Evolutionary conservation across 306 rosid genomes (phyloP), one percentile per base, ranked within the genome.

Genomic region (Urtica urens): DNA sequence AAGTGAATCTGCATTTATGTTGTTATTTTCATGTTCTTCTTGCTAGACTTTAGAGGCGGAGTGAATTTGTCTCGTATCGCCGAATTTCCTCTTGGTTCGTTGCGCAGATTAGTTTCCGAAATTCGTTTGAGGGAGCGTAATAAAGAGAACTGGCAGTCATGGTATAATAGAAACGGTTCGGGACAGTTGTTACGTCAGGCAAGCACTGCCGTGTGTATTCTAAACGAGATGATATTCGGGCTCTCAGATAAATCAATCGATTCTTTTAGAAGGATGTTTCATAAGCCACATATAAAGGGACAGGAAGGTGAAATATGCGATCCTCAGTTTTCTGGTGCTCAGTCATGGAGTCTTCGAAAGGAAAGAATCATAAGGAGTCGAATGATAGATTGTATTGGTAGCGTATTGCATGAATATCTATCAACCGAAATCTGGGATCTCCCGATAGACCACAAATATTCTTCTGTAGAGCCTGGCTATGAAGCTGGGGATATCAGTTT

Each of bases 221-320:
- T 88, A 34, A 84, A 88, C 67, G 97, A 88, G 87, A 81, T 88
- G 49, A 70, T 88, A 58, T 88, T 67, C 73, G 97, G 97, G 50
- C 60, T 81, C 55, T 84, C 95, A 31, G 90, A 84, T 74, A 75
- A 66, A 59, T 78, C 93, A 58, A 51, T 62, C 46, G 59, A 62
- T 51, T 60, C 18, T 67, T 76, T 78, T 53, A 42, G 63, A 35
- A 68, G 75, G 56, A 70, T 64, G 58, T 88, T 84, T 84, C 86
- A 77, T 34, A 74, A 54, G 34, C 51, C 70, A 25, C 12, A 63
- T 48, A 53, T 37, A 46, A 72, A 45, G 42, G 58, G 66, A 37
- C 51, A 60, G 55, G 71, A 55, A 23, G 65, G 35, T 70, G 64
- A 42, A 69, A 64, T 53, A 31, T 29, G 46, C 8, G 55, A 48